Base-by-base conservation (phyloP, 345 rosid genomes). In the Anastatica hierochuntica region DNA sequence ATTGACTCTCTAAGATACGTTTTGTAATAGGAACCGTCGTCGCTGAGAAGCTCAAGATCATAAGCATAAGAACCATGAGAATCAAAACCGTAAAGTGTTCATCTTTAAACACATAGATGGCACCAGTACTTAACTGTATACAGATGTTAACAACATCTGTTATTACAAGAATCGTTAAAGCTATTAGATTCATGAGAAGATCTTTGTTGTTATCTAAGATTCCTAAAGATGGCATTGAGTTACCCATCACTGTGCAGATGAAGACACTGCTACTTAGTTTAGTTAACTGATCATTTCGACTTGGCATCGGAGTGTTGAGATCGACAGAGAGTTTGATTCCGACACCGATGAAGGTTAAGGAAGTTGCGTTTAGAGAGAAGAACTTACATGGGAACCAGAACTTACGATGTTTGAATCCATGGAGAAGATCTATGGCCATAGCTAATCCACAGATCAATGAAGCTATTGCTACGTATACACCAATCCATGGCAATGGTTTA, bases 231-330 rank as follows among this genome's bases (percentile, higher is more conserved):
- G 95, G 95, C 95, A 84, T 84, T 10, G 85, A 80, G 20, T 90
- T 82, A 30, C 85, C 92, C 79, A 90, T 82, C 10, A 76, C 74
- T 0, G 86, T 82, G 46, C 95, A 90, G 43, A 86, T 72, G 47
- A 90, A 72, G 67, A 68, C 84, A 9, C 74, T 69, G 67, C 92
- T 84, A 68, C 95, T 87, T 34, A 90, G 90, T 64, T 90, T 90
- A 2, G 88, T 53, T 19, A 90, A 84, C 84, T 90, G 98, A 47
- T 87, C 98, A 9, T 75, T 73, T 1, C 74, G 76, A 31, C 79
- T 73, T 8, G 98, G 96, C 98, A 90, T 90, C 7, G 87, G 71
- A 7, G 96, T 87, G 71, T 90, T 87, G 24, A 90, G 84, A 74
- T 90, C 96, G 34, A 90, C 84, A 0, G 98, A 84, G 37, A 87